Evolutionary conservation across 2,329 filamentous ascomycete genomes (phyloP), one percentile per base, ranked within the genome.

Genomic region (Fusarium anthophilum): DNA sequence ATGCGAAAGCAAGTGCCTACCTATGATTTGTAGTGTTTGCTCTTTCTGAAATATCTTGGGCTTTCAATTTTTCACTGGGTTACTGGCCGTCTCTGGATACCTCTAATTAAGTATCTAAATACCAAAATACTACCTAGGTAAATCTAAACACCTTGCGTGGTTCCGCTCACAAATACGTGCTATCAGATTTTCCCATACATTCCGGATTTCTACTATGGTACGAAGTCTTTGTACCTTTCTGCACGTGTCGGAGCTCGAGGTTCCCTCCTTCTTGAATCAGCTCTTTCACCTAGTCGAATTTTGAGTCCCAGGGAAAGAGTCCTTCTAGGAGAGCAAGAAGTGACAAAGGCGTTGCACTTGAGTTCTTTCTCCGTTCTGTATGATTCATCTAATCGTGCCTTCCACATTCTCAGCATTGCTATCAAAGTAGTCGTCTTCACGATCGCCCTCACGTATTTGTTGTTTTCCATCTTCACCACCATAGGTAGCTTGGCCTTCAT

Each of bases 401-500:
- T 48, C 67, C 44, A 30, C 4, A 24, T 18, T 54, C n/a, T 32
- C 22, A 53, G 24, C 7, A 38, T 17, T 30, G 15, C 48, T 39
- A 35, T 56, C 24, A 37, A 10, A 24, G 26, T 35, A n/a, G n/a
- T 26, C 8, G 18, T n/a, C 20, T 47, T 55, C 32, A 28, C 38
- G 26, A 18, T 13, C 26, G 57, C 30, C 20, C 57, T n/a, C 32
- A 38, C 15, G 35, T n/a, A 47, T 64, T 44, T 30, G 28, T 26
- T 47, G 41, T 45, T 53, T 53, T 63, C 43, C 48, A 62, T 51
- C 64, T 61, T 56, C 72, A 68, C 64, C 72, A 70, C 66, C 63
- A 63, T 43, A 66, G 62, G 48, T 75, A 66, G 62, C 48, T 73
- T 70, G 64, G 69, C 56, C 55, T 60, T 74, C 73, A 55, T 73